Evolutionary conservation across 192 early-diverging fungal species (phyloP), one percentile per base, ranked within the genome.

Genomic region (Coemansia sp.): DNA sequence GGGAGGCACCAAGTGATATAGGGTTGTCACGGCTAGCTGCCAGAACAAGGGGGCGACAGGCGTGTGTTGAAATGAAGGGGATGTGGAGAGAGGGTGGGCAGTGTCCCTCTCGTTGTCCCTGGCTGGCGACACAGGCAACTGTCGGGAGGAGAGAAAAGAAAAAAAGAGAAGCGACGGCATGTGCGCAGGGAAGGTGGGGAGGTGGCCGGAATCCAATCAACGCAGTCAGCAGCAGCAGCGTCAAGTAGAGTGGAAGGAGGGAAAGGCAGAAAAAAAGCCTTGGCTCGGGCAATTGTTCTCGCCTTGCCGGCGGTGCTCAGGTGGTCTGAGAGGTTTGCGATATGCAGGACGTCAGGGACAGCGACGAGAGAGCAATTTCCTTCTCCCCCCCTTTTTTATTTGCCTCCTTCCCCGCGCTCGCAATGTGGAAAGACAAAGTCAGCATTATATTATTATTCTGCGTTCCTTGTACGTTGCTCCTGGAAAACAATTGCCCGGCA

Each of bases 241-340:
- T 46, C 43, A 12, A 46, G 43, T 46, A 46, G 43, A 46, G 43
- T 46, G 43, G 43, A 32, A 32, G 7, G 2, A 32, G 43, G 22
- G 43, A 22, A 32, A 32, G 7, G 2, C 2, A 22, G 21, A 46
- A 7, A 18, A n/a, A 10, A 18, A 22, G 43, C 8, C 43, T 46
- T 46, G 21, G 43, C 43, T 24, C 43, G 43, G 43, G 43, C 43
- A 46, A 46, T 46, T 46, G 43, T 46, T 46, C 43, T 46, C 43
- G 43, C 43, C 22, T 26, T 7, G 43, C 43, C 43, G 21, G 21
- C 8, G 43, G 22, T 46, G 43, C 43, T 46, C 43, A 46, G 43
- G 9, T 46, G 43, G 43, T 46, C 43, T 46, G 43, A 24, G 24
- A 24, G 29, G 3, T 32, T 32, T 18, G 43, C 43, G 43, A 46